Evolutionary conservation across 768 basidiomycete species (phyloP).

Genomic region (Kwoniella pini): DNA sequence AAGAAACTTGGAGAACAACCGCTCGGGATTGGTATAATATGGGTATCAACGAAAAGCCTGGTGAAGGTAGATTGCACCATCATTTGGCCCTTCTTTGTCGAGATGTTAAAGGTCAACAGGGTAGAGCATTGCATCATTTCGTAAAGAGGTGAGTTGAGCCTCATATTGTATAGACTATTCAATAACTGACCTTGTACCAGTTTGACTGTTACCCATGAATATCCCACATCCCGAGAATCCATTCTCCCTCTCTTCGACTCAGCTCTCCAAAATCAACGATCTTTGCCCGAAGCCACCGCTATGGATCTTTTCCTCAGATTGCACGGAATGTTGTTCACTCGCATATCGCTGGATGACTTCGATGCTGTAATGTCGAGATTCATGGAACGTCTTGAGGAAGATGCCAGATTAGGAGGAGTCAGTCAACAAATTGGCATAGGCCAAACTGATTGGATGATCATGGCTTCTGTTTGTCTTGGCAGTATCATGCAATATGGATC

Average conservation of each 20-base stretch:
- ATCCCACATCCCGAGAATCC: conserved; percentile 82
- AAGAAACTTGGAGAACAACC: conserved; percentile 85
- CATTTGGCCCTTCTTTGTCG: conserved; percentile 85
- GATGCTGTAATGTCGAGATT: conserved; percentile 75
- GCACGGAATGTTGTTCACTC: conserved; percentile 97
- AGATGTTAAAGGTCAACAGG: conserved; percentile 77
- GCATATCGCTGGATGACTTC: conserved; percentile 92
- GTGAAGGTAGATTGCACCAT: conserved; percentile 92
- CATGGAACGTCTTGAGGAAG: conserved; percentile 79
- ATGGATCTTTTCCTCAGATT: conserved; percentile 85
- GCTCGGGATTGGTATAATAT: conserved; percentile 91
- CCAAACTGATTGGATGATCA: conserved; percentile 89
- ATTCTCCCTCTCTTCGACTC: conserved; percentile 84
- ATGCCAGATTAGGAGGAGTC: conserved; percentile 58
- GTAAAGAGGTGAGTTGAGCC: conserved; percentile 73
- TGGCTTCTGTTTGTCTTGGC: conserved; percentile 81
- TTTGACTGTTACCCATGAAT: conserved; percentile 88
- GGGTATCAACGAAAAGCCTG: conserved; percentile 84
- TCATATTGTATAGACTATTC: background rate
- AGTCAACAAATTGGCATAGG: conserved; percentile 25
- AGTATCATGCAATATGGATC: conserved; percentile 86
- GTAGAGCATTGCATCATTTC: conserved; percentile 88
- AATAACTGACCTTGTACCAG: conserved; percentile 57
- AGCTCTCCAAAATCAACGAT: conserved; percentile 69
- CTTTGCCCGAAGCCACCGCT: conserved; percentile 65